phyloP scores from a whole-genome alignment of 305 asterid species.

The Fraxinus sp. region DNA sequence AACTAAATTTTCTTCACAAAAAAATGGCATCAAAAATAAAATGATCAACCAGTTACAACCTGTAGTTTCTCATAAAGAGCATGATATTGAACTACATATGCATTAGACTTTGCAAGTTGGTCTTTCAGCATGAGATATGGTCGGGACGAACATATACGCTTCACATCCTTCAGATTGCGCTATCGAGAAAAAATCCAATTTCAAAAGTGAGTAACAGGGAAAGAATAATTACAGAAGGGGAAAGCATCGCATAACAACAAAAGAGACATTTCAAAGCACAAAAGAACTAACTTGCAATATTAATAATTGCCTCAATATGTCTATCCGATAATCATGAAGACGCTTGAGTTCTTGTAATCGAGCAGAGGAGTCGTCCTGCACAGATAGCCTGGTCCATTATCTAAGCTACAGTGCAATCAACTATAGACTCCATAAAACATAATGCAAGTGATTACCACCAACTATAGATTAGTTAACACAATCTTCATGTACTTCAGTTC shows the following conservation, averaged over 20 bases:
- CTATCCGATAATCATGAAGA: constrained; percentile 79
- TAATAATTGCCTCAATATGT: constrained; percentile 62
- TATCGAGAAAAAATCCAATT: constrained; percentile 40
- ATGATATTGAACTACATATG: constrained; percentile 65
- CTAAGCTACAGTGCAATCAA: background rate
- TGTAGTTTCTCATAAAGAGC: constrained; percentile 78
- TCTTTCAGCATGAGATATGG: constrained; percentile 69
- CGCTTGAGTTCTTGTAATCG: constrained; percentile 65
- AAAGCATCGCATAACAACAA: background rate
- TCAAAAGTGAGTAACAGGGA: constrained; percentile 21
- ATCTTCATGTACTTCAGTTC: constrained; percentile 3
- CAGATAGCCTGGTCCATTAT: constrained; percentile 13
- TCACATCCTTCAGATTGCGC: constrained; percentile 72
- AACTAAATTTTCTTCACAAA: constrained; percentile 16
- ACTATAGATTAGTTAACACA: constrained; percentile 30
- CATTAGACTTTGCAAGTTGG: constrained; percentile 77
- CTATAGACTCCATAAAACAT: constrained; percentile 20
- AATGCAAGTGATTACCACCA: constrained; percentile 50
- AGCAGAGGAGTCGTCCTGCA: constrained; percentile 67
- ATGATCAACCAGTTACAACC: constrained; percentile 55
- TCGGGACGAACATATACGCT: constrained; percentile 62
- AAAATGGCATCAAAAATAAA: constrained; percentile 27
- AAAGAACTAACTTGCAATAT: constrained; percentile 62
- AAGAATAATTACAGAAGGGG: constrained; percentile 12
- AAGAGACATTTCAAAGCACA: background rate